Percentiles rank a stretch among this genome's conserved stretches.
These are phyloP conservation scores for Alternaria gaisen DNA, from an alignment of 2,329 filamentous ascomycete species.

Conservation along the genomic window DNA sequence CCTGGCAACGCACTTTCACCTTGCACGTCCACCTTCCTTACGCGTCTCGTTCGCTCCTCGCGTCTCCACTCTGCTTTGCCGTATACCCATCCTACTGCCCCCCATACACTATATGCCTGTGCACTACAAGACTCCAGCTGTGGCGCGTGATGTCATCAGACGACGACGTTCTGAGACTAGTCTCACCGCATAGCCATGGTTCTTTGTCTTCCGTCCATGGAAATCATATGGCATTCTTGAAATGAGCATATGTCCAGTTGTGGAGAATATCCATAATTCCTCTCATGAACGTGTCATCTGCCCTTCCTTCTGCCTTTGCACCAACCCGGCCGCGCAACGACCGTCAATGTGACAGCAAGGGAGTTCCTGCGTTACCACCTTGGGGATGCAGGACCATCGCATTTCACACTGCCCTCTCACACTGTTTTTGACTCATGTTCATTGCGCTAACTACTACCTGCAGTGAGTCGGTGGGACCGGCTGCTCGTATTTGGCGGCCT, in stretches of 20 bases:
- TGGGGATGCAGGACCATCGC: slow-evolving; percentile 51
- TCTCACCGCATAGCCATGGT: slow-evolving; percentile 34
- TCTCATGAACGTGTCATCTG: slow-evolving; percentile 39
- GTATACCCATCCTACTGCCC: slow-evolving; percentile 11
- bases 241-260: slow-evolving; percentile 24
- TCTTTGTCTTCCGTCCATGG: slow-evolving; percentile 20
- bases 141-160: slow-evolving; percentile 42
- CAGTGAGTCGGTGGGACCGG: slow-evolving; percentile 98
- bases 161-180: slow-evolving; percentile 34
- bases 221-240: slow-evolving; percentile 32
- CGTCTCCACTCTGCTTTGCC: slow-evolving; percentile 23
- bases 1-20: slow-evolving; percentile 27
- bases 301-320: slow-evolving; percentile 18
- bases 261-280: slow-evolving; percentile 13
- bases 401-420: slow-evolving; percentile 37
- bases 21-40: slow-evolving; percentile 14
- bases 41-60: slow-evolving; percentile 19
- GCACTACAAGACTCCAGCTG: slow-evolving; percentile 7
- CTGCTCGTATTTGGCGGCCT: slow-evolving; percentile 79
- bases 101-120: background rate
- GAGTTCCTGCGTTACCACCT: slow-evolving; percentile 55
- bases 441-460: slow-evolving; percentile 44
- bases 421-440: slow-evolving; percentile 12
- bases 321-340: slow-evolving; percentile 36
- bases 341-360: slow-evolving; percentile 43